Base-by-base conservation (phyloP, 805 yeast species). In the Teunomyces panamensis region DNA sequence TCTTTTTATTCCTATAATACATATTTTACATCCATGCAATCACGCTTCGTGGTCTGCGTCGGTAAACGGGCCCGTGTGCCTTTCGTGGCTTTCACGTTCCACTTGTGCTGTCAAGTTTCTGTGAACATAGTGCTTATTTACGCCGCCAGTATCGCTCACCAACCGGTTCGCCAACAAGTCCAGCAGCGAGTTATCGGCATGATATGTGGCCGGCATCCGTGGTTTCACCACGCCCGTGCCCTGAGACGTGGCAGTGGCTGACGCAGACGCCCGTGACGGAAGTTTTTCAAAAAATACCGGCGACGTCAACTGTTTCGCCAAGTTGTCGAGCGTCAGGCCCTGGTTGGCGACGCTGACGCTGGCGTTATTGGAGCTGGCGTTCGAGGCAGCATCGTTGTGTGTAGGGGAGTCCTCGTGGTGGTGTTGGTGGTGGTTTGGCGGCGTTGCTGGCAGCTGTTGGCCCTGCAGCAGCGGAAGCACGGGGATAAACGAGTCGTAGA, bases 401-500 rank as follows among this genome's bases (percentile, higher is more conserved):
- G 45, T 30, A 39, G 43, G 41, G 8, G 51, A 32, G 32, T 37
- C 32, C 1, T 46, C 45, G 28, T 26, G 28, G 14, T 43, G 20
- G 20, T 17, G 20, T 3, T 17, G 20, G 20, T 17, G 20, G 5
- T 17, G 20, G 4, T 17, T 17, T 16, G 20, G 49, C 42, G 37
- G 43, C 36, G 20, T 39, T 37, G 33, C 44, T 44, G 4, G 45
- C 11, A n/a, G 49, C 10, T 10, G 39, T 13, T 5, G 34, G 32
- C 20, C 13, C 30, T 26, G 33, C 29, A 47, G 14, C 39, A 39
- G 11, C 6, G 67, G 69, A 43, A 71, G 48, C 7, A 71, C 61
- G 3, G 78, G 78, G 46, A 73, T 71, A 49, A 73, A 60, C 6
- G 70, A 48, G 43, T 73, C 75, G 60, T 73, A 73, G 51, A 72